These are phyloP conservation scores for Solanum neorickii DNA, from an alignment of 257 asterid species.

Conservation along the genomic window DNA sequence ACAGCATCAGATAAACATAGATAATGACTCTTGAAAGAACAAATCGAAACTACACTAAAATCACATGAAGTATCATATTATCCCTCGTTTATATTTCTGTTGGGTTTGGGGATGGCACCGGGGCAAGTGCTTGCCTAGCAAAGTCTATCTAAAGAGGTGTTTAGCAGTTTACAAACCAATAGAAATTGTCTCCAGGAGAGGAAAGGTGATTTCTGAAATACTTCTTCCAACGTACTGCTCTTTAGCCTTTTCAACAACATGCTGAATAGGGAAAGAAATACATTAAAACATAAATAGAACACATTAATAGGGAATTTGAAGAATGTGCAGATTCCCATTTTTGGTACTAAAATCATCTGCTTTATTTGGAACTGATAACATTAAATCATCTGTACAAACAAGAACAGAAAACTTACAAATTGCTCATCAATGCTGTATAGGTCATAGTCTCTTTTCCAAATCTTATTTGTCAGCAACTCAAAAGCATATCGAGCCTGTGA, in stretches of 20 bases:
- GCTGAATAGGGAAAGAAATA: constrained; percentile 31
- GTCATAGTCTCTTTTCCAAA: constrained; percentile 96
- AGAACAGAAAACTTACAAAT: constrained; percentile 32
- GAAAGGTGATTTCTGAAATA: constrained; percentile 46
- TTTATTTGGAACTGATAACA: not conserved
- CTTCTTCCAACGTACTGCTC: constrained; percentile 35
- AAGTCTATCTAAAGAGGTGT: not conserved
- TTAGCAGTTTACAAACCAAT: constrained; percentile 31
- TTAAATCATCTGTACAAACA: not conserved
- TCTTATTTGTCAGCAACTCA: constrained; percentile 70
- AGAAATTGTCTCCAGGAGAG: constrained; percentile 43
- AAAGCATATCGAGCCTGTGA: constrained; percentile 86
- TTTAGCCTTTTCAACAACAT: constrained; percentile 45
- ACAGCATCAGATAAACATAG: not conserved
- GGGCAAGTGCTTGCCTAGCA: too few relatives aligned
- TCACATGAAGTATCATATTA: not conserved
- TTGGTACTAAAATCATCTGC: not conserved
- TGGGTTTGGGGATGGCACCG: not conserved
- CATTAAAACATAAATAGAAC: not conserved
- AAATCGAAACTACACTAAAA: not conserved
- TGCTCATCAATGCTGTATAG: constrained; percentile 66
- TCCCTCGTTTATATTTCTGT: not conserved
- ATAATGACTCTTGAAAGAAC: not conserved
- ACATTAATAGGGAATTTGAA: not conserved
- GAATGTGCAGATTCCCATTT: not conserved